phyloP scores from a whole-genome alignment of 129 eudicot species.

The Flaveria linearis region DNA sequence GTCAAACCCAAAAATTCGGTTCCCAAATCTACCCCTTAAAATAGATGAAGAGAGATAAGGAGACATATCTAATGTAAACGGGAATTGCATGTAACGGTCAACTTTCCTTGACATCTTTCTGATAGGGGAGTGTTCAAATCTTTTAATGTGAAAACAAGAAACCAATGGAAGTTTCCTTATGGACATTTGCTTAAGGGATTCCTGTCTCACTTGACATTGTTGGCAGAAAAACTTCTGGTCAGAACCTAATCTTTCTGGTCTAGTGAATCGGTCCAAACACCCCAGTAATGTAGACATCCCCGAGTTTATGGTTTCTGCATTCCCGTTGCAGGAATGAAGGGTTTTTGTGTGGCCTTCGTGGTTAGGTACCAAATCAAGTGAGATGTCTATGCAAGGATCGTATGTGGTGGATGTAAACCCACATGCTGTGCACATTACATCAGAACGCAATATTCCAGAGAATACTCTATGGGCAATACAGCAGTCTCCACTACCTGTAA shows the following conservation, averaged over 20 bases:
- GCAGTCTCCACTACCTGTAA: slow-evolving; percentile 79
- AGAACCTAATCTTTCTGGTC: slow-evolving; percentile 81
- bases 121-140: slow-evolving; percentile 76
- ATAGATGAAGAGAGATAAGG: slow-evolving; percentile 90
- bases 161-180: slow-evolving; percentile 84
- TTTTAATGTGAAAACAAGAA: slow-evolving; percentile 83
- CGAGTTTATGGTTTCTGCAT: slow-evolving; percentile 33
- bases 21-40: slow-evolving; percentile 72
- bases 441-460: slow-evolving; percentile 87
- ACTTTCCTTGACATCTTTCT: slow-evolving; percentile 74
- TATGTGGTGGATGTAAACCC: slow-evolving; percentile 88
- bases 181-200: slow-evolving; percentile 92
- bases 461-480: slow-evolving; percentile 95
- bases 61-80: slow-evolving; percentile 81
- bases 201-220: slow-evolving; percentile 77
- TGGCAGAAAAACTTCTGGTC: slow-evolving; percentile 95
- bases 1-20: slow-evolving; percentile 62
- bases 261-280: slow-evolving; percentile 81
- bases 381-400: slow-evolving; percentile 89
- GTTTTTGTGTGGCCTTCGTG: slow-evolving; percentile 46
- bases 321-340: slow-evolving; percentile 35
- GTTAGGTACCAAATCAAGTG: slow-evolving; percentile 73
- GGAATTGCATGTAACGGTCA: slow-evolving; percentile 84
- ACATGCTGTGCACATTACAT: slow-evolving; percentile 88
- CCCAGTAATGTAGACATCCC: slow-evolving; percentile 61